Conservation (phyloP, 805 yeast species). For the Suhomyces tanzawaensis region DNA sequence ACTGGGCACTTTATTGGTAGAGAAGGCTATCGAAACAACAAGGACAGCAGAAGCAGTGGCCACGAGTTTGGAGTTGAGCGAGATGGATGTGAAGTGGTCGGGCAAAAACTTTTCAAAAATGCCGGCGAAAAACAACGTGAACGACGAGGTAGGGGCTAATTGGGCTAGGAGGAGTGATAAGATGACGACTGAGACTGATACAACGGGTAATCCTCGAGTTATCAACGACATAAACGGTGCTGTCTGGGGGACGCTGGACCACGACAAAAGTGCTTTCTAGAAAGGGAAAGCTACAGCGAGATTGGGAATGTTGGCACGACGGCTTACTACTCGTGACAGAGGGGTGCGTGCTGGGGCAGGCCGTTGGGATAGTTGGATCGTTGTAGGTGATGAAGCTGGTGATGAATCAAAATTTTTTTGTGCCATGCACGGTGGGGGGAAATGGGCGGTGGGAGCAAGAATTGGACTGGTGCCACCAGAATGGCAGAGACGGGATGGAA, state of each 20-base stretch:
- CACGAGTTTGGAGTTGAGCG: background rate
- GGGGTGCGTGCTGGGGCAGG: too few relatives aligned
- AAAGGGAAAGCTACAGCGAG: too few relatives aligned
- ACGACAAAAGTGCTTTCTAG: too few relatives aligned
- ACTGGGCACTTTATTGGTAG: slow-evolving; percentile 1
- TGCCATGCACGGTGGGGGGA: background rate
- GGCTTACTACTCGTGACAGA: too few relatives aligned
- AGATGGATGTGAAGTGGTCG: background rate
- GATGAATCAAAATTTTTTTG: background rate
- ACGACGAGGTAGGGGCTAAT: background rate
- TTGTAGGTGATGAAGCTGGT: background rate
- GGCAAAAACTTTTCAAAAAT: background rate
- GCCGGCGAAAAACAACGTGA: background rate
- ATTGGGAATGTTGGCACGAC: too few relatives aligned
- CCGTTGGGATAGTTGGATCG: too few relatives aligned
- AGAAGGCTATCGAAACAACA: slow-evolving; percentile 1
- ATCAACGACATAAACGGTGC: background rate
- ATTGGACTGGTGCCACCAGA: too few relatives aligned
- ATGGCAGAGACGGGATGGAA: too few relatives aligned
- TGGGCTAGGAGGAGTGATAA: background rate
- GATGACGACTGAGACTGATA: background rate
- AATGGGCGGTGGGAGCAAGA: too few relatives aligned
- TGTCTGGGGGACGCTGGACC: background rate
- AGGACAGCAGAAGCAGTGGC: slow-evolving; percentile 6
- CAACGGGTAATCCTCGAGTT: background rate